These are phyloP conservation scores for Candida sithepensis DNA, from an alignment of 805 yeast genomes.

Conservation along the genomic window DNA sequence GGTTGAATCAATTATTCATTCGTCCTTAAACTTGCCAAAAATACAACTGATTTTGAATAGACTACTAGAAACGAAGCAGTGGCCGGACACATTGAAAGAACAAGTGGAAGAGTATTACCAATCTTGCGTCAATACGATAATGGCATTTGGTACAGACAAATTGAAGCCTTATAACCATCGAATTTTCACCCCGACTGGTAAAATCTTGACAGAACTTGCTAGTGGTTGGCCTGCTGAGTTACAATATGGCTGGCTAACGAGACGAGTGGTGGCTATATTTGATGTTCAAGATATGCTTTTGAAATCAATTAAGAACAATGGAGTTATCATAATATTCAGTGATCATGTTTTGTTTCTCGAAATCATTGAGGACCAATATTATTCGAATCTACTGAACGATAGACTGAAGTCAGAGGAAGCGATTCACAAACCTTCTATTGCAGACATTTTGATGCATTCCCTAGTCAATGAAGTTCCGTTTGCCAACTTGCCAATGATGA, in stretches of 20 bases:
- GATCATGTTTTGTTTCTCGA: constrained; percentile 70
- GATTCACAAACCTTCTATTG: constrained; percentile 51
- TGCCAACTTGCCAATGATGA: constrained; percentile 58
- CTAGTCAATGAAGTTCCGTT: constrained; percentile 82
- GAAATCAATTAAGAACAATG: constrained; percentile 34
- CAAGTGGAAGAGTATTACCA: constrained; percentile 41
- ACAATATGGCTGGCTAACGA: constrained; percentile 82
- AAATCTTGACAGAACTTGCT: constrained; percentile 79
- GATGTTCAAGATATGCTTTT: constrained; percentile 33
- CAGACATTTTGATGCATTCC: constrained; percentile 88
- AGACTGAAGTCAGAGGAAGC: constrained; percentile 7
- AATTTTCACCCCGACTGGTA: constrained; percentile 89
- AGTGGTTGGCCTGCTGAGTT: constrained; percentile 83
- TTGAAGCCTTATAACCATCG: constrained; percentile 53
- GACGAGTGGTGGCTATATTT: constrained; percentile 78
- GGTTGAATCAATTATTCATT: constrained; percentile 59
- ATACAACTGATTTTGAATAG: constrained; percentile 67
- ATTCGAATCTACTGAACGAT: constrained; percentile 19
- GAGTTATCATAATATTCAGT: constrained; percentile 72
- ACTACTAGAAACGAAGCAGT: constrained; percentile 44
- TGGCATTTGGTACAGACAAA: constrained; percentile 70
- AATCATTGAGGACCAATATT: constrained; percentile 43
- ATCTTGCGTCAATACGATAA: constrained; percentile 61
- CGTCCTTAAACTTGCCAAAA: constrained; percentile 68
- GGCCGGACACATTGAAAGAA: constrained; percentile 34